phyloP scores from a whole-genome alignment of 495 filamentous ascomycete species.

The Penicillium goetzii region DNA sequence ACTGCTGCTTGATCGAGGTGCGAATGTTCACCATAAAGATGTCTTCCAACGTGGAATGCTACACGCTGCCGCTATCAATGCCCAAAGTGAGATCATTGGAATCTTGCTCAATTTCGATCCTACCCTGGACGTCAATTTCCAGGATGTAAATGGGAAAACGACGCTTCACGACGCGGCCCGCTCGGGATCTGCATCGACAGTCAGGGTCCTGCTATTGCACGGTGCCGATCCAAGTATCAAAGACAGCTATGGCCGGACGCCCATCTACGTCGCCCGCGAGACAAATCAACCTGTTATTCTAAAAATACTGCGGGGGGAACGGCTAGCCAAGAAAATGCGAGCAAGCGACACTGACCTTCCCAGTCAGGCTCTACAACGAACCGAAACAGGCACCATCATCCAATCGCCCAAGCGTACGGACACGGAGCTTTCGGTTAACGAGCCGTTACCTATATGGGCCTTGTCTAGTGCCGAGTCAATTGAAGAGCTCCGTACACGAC shows the following conservation, averaged over 20 bases:
- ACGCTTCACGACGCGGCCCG: conserved; percentile 12
- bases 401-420: conserved; percentile 5
- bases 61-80: conserved; percentile 9
- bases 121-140: conserved; percentile 8
- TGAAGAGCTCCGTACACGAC: conserved; percentile 4
- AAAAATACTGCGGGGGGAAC: not conserved
- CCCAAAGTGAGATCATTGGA: not conserved
- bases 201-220: not conserved
- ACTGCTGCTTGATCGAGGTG: conserved; percentile 9
- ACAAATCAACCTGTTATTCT: not conserved
- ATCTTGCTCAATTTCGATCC: conserved; percentile 5
- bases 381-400: conserved; percentile 5
- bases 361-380: conserved; percentile 4
- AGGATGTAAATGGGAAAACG: conserved; percentile 11
- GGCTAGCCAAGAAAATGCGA: not conserved
- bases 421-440: conserved; percentile 6
- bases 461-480: conserved; percentile 8
- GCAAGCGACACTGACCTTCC: not conserved
- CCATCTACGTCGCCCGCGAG: conserved; percentile 13
- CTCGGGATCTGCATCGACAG: conserved; percentile 1
- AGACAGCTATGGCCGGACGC: conserved; percentile 12
- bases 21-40: conserved; percentile 12
- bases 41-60: conserved; percentile 13
- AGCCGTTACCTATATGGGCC: conserved; percentile 3
- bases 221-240: conserved; percentile 8